phyloP scores from a whole-genome alignment of 2,329 filamentous ascomycete genomes.

The Colletotrichum shisoi region DNA sequence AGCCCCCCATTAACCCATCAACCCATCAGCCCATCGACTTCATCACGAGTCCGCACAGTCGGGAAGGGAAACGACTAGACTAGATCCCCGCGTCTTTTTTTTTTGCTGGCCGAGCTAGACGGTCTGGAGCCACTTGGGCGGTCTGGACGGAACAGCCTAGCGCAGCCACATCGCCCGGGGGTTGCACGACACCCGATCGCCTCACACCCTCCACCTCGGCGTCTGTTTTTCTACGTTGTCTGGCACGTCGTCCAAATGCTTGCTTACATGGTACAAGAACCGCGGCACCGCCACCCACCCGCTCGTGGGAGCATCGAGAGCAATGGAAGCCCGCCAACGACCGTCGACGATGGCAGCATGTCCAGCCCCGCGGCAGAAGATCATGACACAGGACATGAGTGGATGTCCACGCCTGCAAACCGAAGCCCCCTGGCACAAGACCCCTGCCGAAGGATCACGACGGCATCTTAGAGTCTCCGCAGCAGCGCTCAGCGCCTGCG shows the following conservation, averaged over 20 bases:
- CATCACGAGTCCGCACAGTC: not conserved
- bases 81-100: slow-evolving; percentile 3
- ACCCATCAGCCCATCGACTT: not conserved
- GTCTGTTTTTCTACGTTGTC: not conserved
- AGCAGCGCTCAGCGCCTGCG: not conserved
- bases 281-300: no score
- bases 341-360: no score
- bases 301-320: no score
- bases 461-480: slow-evolving; percentile 15
- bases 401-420: slow-evolving; percentile 10
- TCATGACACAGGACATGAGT: not conserved
- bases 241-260: no score
- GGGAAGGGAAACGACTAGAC: not conserved
- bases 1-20: not conserved
- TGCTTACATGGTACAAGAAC: no score
- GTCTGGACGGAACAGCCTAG: slow-evolving; percentile 1
- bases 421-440: not conserved
- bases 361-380: not conserved
- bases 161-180: not conserved
- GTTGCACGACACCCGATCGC: slow-evolving; percentile 1
- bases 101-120: not conserved
- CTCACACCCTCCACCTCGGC: not conserved
- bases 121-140: not conserved
- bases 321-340: not conserved
- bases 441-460: slow-evolving; percentile 36